Evolutionary conservation across 78 protist genomes (phyloP).

Genomic region (Dictyostelium purpureum): DNA sequence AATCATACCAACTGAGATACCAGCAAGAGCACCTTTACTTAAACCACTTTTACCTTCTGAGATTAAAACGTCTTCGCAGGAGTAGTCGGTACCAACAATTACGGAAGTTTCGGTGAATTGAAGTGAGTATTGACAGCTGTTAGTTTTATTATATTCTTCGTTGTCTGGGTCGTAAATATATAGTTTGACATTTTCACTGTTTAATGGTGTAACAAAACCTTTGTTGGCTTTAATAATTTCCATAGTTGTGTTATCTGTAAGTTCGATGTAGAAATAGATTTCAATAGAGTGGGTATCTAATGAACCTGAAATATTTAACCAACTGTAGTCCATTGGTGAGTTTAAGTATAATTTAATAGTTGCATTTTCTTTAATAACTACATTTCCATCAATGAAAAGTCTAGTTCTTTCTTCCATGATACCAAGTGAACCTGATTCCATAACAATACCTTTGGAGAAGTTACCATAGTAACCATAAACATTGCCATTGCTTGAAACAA

Average conservation of each 20-base stretch:
- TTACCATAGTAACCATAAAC: conserved; percentile 2
- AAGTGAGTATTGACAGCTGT: not conserved
- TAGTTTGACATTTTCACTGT: not conserved
- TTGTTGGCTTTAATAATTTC: not conserved
- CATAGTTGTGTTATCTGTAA: not conserved
- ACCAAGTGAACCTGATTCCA: not conserved
- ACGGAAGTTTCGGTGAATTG: not conserved
- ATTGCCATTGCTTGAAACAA: not conserved
- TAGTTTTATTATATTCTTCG: not conserved
- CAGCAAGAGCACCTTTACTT: not conserved
- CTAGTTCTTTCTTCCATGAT: not conserved
- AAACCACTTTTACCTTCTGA: not conserved
- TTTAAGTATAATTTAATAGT: not conserved
- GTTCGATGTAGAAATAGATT: not conserved
- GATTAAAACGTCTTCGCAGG: not conserved
- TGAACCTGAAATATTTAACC: conserved; percentile 3
- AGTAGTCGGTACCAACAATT: not conserved
- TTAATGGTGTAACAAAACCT: not conserved
- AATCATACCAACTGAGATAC: not conserved
- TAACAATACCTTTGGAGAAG: not conserved
- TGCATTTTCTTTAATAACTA: not conserved
- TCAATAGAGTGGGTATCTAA: not conserved
- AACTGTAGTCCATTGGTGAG: conserved; percentile 1
- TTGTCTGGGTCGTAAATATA: not conserved
- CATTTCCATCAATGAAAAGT: not conserved